Evolutionary conservation across 2,329 filamentous ascomycete genomes (phyloP), one percentile per base, ranked within the genome.

Genomic region (Xylariaceae sp.): DNA sequence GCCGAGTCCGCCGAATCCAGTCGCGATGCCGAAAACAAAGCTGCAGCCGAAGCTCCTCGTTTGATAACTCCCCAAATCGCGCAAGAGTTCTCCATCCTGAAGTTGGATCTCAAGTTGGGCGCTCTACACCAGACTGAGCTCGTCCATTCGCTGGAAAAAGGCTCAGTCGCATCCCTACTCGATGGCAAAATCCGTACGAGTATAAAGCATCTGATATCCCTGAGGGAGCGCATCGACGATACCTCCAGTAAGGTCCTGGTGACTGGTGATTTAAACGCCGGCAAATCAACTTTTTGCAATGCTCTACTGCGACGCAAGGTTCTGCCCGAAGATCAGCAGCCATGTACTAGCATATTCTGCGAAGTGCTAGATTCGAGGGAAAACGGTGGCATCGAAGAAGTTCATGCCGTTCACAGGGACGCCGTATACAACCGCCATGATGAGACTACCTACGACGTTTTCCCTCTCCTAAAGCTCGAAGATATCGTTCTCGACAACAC

Each of bases 211-310:
- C 76, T 98, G 2, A 75, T 88, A 42, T 82, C 87, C 0, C 73
- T 98, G 26, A 83, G 89, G 45, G 93, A 97, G 52, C 83, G 93
- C 39, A 98, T 98, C 48, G 93, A 97, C 62, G 93, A 98, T 64
- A 97, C 89, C 0, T 88, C 91, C 4, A 97, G 91, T 67, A 98
- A 98, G 64, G 93, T 98, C 1, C 69, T 98, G 43, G 83, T 98
- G 15, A 98, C 93, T 0, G 93, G 93, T 57, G 93, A 98, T 61
- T 67, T 98, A 40, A 98, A 98, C 60, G 91, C 93, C 8, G 93
- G 93, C 59, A 98, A 98, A 62, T 98, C 93, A 3, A 98, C 93
- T 1, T 98, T 98, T 57, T 98, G 93, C 69, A 98, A 98, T 64
- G 93, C 93, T n/a, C 72, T 98, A 2, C 68, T 98, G 31, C 84